phyloP scores from a whole-genome alignment of 805 yeast genomes.

The Cyberlindnera nakhonratchasimensis region DNA sequence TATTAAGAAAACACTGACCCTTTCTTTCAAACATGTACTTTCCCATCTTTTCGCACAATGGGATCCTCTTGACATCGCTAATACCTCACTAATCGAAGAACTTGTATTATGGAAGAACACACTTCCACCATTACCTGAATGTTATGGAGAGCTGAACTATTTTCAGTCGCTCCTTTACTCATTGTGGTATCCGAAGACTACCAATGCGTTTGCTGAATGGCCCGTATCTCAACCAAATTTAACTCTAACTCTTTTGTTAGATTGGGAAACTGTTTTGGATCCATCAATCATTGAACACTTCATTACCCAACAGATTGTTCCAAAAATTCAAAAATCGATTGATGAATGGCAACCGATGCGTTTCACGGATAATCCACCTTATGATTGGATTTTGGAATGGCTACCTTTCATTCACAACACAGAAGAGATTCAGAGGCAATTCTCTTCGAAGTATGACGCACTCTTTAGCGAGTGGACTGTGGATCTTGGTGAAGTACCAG shows the following conservation, averaged over 20 bases:
- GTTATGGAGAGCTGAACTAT: constrained; percentile 19
- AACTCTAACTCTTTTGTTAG: constrained; percentile 37
- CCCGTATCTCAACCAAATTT: constrained; percentile 35
- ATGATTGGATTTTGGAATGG: constrained; percentile 39
- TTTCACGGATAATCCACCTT: constrained; percentile 17
- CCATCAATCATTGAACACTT: constrained; percentile 28
- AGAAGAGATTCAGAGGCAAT: constrained; percentile 21
- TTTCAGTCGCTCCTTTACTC: constrained; percentile 36
- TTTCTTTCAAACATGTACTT: constrained; percentile 25
- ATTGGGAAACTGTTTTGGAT: constrained; percentile 40
- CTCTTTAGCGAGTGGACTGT: constrained; percentile 22
- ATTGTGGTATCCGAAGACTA: constrained; percentile 36
- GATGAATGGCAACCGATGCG: constrained; percentile 32
- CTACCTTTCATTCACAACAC: constrained; percentile 27
- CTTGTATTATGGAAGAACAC: constrained; percentile 29
- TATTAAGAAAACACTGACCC: constrained; percentile 16
- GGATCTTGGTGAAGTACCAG: constrained; percentile 11
- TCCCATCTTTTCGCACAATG: constrained; percentile 30
- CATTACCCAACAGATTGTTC: constrained; percentile 32
- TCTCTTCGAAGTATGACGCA: constrained; percentile 24
- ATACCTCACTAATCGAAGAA: constrained; percentile 29
- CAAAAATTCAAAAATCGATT: constrained; percentile 35
- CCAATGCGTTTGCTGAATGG: constrained; percentile 35
- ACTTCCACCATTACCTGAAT: constrained; percentile 4
- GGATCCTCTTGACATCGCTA: constrained; percentile 35